A percentile compares a stretch with the other conserved stretches of the same genome.
Evolutionary conservation across 805 yeast genomes (phyloP).

Genomic region (Kregervanrija delftensis): DNA sequence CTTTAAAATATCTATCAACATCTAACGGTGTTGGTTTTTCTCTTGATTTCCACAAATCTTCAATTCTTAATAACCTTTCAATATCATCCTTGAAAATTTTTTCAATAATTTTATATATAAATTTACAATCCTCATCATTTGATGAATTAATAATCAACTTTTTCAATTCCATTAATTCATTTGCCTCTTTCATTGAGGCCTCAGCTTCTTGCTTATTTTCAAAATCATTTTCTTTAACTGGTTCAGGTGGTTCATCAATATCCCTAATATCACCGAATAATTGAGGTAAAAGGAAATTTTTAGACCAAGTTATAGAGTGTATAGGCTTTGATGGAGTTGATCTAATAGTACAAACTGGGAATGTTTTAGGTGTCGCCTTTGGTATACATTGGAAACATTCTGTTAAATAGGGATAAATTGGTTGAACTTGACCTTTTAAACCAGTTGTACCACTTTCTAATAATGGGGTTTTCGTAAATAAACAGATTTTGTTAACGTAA

Average conservation of each 20-base stretch:
- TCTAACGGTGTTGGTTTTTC: constrained; percentile 59
- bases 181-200: constrained; percentile 57
- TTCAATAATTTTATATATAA: constrained; percentile 38
- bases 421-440: constrained; percentile 88
- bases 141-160: constrained; percentile 24
- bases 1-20: constrained; percentile 16
- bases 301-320: constrained; percentile 97
- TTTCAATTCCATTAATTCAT: constrained; percentile 51
- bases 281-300: constrained; percentile 78
- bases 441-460: constrained; percentile 97
- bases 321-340: constrained; percentile 96
- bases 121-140: constrained; percentile 21
- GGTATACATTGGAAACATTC: constrained; percentile 93
- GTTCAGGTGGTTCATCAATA: constrained; percentile 14
- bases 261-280: constrained; percentile 51
- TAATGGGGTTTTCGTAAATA: constrained; percentile 66
- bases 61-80: constrained; percentile 60
- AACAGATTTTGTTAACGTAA: constrained; percentile 78
- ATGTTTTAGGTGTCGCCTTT: constrained; percentile 82
- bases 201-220: constrained; percentile 60
- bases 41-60: constrained; percentile 72
- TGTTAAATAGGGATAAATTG: constrained; percentile 70
- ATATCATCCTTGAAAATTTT: constrained; percentile 74
- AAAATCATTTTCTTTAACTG: constrained; percentile 43
- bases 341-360: constrained; percentile 94